A percentile compares a stretch with the other conserved stretches of the same genome.
phyloP scores from a whole-genome alignment of 2,329 filamentous ascomycete genomes.

The Cercospora janseana region DNA sequence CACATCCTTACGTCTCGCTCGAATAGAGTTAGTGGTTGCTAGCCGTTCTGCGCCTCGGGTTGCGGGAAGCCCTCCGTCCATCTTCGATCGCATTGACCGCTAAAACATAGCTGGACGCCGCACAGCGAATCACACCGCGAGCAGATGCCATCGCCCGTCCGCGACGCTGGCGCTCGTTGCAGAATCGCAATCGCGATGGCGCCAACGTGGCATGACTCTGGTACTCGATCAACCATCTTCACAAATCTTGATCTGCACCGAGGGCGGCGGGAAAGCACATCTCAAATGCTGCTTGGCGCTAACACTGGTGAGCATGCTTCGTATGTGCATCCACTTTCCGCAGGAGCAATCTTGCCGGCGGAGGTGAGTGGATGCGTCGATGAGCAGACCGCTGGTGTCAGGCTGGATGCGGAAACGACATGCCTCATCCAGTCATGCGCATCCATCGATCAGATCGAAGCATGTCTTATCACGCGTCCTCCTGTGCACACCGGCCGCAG shows the following conservation, averaged over 20 bases:
- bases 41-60: neutral
- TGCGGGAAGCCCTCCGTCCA: neutral
- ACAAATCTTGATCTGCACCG: neutral
- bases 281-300: constrained; percentile 2
- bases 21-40: constrained; percentile 1
- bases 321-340: neutral
- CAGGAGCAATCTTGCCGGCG: neutral
- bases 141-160: neutral
- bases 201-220: constrained; percentile 3
- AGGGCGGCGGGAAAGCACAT: neutral
- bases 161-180: neutral
- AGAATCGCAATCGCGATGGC: neutral
- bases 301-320: neutral
- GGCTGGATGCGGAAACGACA: too few species aligned
- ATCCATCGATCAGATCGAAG: too few species aligned
- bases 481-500: too few species aligned
- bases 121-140: neutral
- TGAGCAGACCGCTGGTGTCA: too few species aligned
- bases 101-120: neutral
- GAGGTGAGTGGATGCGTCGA: neutral
- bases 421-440: too few species aligned
- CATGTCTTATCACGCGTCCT: too few species aligned
- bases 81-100: neutral
- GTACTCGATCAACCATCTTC: neutral
- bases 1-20: neutral